These are phyloP conservation scores for Zygoascus biomembranicola DNA, from an alignment of 805 yeast genomes.

Conservation along the genomic window DNA sequence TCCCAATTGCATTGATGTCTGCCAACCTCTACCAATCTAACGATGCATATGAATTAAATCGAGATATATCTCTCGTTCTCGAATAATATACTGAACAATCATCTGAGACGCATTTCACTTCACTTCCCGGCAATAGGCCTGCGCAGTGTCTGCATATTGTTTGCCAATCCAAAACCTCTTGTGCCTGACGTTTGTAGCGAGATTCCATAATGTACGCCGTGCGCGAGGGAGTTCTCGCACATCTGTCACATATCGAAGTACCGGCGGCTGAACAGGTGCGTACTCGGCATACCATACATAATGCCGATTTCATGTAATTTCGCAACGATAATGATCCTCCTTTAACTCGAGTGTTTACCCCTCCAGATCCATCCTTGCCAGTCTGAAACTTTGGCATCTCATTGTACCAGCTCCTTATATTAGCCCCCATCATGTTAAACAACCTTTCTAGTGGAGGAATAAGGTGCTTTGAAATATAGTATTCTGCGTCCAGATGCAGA, in stretches of 20 bases:
- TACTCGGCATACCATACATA: constrained; percentile 15
- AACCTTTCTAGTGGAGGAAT: constrained; percentile 87
- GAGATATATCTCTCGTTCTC: constrained; percentile 34
- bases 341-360: neutral
- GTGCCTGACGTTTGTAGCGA: constrained; percentile 13
- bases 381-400: constrained; percentile 47
- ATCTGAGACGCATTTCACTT: constrained; percentile 44
- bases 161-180: constrained; percentile 13
- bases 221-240: constrained; percentile 11
- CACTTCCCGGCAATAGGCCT: constrained; percentile 25
- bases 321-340: constrained; percentile 5
- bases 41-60: neutral
- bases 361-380: neutral
- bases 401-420: constrained; percentile 65
- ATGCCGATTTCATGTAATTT: constrained; percentile 12
- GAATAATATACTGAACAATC: constrained; percentile 60
- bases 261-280: neutral
- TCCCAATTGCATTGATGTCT: constrained; percentile 33
- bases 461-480: constrained; percentile 74
- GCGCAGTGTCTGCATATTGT: constrained; percentile 26
- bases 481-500: constrained; percentile 61
- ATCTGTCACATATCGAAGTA: constrained; percentile 8
- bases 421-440: constrained; percentile 75
- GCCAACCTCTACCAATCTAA: neutral
- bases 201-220: constrained; percentile 11